Base-by-base conservation (phyloP, 495 filamentous ascomycete species). In the Penicillium diatomitis region DNA sequence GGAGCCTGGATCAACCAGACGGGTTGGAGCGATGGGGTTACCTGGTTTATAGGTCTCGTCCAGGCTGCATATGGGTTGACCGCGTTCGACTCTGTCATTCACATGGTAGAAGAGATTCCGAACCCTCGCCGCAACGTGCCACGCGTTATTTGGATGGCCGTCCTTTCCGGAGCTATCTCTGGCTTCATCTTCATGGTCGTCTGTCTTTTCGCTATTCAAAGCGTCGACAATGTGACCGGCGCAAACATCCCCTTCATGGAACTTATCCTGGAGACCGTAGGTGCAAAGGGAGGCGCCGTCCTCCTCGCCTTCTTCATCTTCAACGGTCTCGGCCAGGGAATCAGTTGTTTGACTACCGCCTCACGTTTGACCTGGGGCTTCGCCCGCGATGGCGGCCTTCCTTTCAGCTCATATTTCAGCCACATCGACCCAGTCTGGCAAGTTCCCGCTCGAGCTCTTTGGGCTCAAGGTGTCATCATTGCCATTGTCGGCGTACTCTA, bases 161-260 rank as follows among this genome's bases (percentile, higher is more conserved):
- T 74, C 2, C 49, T 67, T 3, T 64, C 65, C 30, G 71, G 70
- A 82, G 46, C 85, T 8, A 46, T 74, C 29, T 69, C 67, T n/a
- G 82, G 85, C 0, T 86, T 90, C 59, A 72, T 78, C 57, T 91
- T 86, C 63, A 78, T 84, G 57, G 79, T 90, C 31, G 78, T 85
- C 30, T 75, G 89, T 39, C 78, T 86, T 41, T 90, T 90, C 63
- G 74, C 75, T 49, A 86, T 90, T 53, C 82, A 74, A 48, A 75
- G 82, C 52, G 65, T 89, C 37, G 68, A 74, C 32, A 66, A 68
- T 0, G 75, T 90, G 20, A 68, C 84, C 55, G 64, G 69, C 39
- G 64, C 72, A 8, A 57, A 65, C 11, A 64, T 72, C 0, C 72
- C 72, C 1, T 75, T 75, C 56, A 70, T 75, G 54, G 67, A 71